Percentiles rank a stretch among this genome's conserved stretches.
Conservation (phyloP, 1,284 basidiomycete species). For the Apiotrichum sp. region DNA sequence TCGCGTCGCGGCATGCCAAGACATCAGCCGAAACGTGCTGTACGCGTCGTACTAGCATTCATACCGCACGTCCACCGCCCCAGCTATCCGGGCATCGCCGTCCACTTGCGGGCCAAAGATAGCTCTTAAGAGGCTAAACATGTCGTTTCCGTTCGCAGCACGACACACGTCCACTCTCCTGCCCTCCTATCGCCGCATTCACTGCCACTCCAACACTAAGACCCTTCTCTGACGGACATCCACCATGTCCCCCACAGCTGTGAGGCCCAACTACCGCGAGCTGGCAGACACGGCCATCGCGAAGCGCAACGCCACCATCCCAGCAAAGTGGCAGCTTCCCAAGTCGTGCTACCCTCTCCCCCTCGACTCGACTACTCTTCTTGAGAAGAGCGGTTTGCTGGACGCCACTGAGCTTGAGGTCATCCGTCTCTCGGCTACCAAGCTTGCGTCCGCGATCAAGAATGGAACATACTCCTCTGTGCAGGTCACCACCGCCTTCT, state of each 20-base stretch:
- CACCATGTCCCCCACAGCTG: not conserved
- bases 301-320: constrained; percentile 12
- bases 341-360: not conserved
- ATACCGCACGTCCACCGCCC: too few relatives aligned
- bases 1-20: too few relatives aligned
- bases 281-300: not conserved
- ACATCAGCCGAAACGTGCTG: too few relatives aligned
- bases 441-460: not conserved
- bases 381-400: constrained; percentile 52
- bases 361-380: constrained; percentile 2
- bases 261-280: not conserved
- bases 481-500: constrained; percentile 26
- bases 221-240: too few relatives aligned
- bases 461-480: constrained; percentile 10
- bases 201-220: too few relatives aligned
- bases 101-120: too few relatives aligned
- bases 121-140: too few relatives aligned
- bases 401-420: constrained; percentile 57
- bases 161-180: too few relatives aligned
- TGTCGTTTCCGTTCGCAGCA: too few relatives aligned
- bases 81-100: too few relatives aligned
- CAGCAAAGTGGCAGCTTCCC: constrained; percentile 8
- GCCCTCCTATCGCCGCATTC: too few relatives aligned
- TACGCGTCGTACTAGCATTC: too few relatives aligned
- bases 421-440: not conserved